Evolutionary conservation across 2,329 filamentous ascomycete genomes (phyloP), one percentile per base, ranked within the genome.

Genomic region (Pseudocercospora fijiensis): DNA sequence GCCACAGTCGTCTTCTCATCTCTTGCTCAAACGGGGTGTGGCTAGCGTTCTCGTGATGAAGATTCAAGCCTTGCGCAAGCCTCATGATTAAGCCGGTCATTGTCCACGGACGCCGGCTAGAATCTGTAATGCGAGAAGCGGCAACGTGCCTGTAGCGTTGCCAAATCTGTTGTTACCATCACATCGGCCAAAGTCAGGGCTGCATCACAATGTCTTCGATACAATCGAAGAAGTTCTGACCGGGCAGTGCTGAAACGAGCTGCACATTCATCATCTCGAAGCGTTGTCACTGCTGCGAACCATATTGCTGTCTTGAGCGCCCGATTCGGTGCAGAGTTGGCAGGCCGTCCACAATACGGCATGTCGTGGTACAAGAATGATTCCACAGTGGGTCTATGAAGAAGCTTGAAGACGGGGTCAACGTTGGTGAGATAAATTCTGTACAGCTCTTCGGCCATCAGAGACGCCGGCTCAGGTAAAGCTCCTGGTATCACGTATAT

Each of bases 231-330:
- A 18, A 73, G 63, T 16, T 69, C 66, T 2, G 55, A n/a, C 47
- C 67, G 64, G 9, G 65, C 18, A 27, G 60, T 47, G 4, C 61
- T 61, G 28, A 71, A 69, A 1, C 65, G 65, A 9, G 52, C 57
- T 7, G 65, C 60, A 43, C 71, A 73, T 37, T 74, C 71, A 5
- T 65, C 64, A 33, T 76, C 73, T 11, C 63, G 61, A 16, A 75
- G 59, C 16, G 70, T 72, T n/a, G 68, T 73, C 11, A 71, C 61
- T 10, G 70, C 73, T n/a, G 72, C 67, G 57, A 74, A 74, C 68
- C 70, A 74, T n/a, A 72, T 59, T 7, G 68, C 64, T 16, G 66
- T 67, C 58, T 69, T 72, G 13, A 74, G 53, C 1, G 70, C 71
- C 20, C 65, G 58, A 37, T 67, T 67, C 0, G 64, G 59, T 9